phyloP scores from a whole-genome alignment of 2,329 filamentous ascomycete genomes.

The Sarocladium kiliense region DNA sequence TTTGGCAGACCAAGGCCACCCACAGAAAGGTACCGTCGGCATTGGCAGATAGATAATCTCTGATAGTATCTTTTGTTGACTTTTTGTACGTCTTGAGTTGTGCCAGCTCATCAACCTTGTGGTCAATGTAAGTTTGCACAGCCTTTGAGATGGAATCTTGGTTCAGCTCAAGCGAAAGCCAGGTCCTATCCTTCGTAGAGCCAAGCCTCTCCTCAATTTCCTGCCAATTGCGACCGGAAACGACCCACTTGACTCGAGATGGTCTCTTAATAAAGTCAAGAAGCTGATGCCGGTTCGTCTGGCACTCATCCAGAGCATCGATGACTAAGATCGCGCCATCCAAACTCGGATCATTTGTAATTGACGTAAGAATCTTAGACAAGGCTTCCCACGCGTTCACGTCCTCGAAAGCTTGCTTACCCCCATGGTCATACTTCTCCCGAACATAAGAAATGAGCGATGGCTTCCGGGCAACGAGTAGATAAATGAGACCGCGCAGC shows the following conservation, averaged over 20 bases:
- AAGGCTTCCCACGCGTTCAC: constrained; percentile 29
- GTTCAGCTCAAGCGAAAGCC: constrained; percentile 32
- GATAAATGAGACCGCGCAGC: constrained; percentile 36
- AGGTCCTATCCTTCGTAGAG: constrained; percentile 13
- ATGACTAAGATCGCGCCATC: constrained; percentile 29
- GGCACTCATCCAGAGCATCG: constrained; percentile 43
- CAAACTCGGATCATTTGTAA: constrained; percentile 23
- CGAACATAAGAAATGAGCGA: constrained; percentile 28
- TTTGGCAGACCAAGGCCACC: constrained; percentile 14
- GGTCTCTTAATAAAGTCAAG: constrained; percentile 27
- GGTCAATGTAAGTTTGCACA: constrained; percentile 28
- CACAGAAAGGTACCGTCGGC: constrained; percentile 25
- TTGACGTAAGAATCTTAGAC: constrained; percentile 26
- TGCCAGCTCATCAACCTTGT: not conserved
- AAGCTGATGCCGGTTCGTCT: constrained; percentile 21
- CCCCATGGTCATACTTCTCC: constrained; percentile 24
- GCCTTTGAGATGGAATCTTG: constrained; percentile 23
- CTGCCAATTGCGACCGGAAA: constrained; percentile 37
- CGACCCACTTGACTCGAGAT: constrained; percentile 32
- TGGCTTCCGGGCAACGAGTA: constrained; percentile 29
- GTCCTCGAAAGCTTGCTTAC: constrained; percentile 30
- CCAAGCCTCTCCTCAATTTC: constrained; percentile 29
- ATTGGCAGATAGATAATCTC: constrained; percentile 19
- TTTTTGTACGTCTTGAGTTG: constrained; percentile 5
- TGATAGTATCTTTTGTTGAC: not conserved